phyloP scores from a whole-genome alignment of 2,329 filamentous ascomycete species.

The Blumeria hordei region DNA sequence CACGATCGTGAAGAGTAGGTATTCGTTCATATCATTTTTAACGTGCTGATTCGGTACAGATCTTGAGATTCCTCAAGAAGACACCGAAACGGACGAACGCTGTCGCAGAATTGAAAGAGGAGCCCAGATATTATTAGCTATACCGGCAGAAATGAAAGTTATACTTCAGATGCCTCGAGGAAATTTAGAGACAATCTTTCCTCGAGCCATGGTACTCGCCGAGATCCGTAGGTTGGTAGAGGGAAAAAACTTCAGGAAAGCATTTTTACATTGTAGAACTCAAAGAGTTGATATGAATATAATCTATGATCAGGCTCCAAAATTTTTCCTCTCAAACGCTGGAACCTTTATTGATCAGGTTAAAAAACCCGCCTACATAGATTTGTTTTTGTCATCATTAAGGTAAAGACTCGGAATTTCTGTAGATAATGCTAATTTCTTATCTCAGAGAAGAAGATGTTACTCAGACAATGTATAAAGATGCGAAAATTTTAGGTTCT shows the following conservation, averaged over 20 bases:
- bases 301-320: conserved; percentile 73
- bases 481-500: conserved; percentile 35
- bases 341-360: conserved; percentile 64
- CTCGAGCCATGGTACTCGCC: conserved; percentile 73
- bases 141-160: conserved; percentile 67
- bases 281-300: conserved; percentile 98
- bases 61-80: conserved; percentile 62
- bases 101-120: conserved; percentile 84
- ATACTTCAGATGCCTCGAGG: conserved; percentile 88
- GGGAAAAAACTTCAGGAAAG: conserved; percentile 54
- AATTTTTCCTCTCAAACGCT: conserved; percentile 59
- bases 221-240: conserved; percentile 68
- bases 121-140: conserved; percentile 63
- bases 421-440: conserved; percentile 2
- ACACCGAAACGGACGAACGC: conserved; percentile 76
- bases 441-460: conserved; percentile 59
- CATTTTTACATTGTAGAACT: conserved; percentile 69
- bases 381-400: conserved; percentile 73
- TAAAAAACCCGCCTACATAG: conserved; percentile 57
- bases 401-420: conserved; percentile 25
- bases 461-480: conserved; percentile 74
- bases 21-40: not conserved
- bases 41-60: conserved; percentile 22
- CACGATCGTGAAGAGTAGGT: conserved; percentile 34
- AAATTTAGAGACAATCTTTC: conserved; percentile 86